Base-by-base conservation (phyloP, 345 rosid genomes). In the Salix caprea region DNA sequence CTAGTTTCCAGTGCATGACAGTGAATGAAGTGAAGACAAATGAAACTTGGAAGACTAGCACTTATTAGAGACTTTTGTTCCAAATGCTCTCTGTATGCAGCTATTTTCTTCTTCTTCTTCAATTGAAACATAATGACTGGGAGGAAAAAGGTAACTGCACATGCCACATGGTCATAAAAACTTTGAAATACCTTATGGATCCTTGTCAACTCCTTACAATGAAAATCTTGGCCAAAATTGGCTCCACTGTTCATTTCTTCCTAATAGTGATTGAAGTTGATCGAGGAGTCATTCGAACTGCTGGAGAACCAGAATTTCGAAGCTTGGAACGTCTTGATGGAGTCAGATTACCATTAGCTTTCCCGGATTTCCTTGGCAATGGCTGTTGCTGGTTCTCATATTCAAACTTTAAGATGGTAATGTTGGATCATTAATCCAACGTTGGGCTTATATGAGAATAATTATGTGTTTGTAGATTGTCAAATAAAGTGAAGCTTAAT, bases 351-450 rank as follows among this genome's bases (percentile, higher is more conserved):
- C 80, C 87, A 64, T 73, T 85, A 19, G 73, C 61, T 79, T 80
- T 86, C 14, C 8, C 56, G 3, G 89, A 81, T 70, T 68, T 89
- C 74, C 92, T 87, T 2, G 52, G 65, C 13, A 28, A 23, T 24
- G 82, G 75, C 30, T 81, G 50, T 14, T 73, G 74, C 71, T 28
- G n/a, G 66, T 60, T 76, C 61, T 96, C 94, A 1, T 88, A 91
- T 80, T 96, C 99, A 8, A 90, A 96, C 79, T 90, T 89, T 0
- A 96, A 90, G 73, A 93, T 85, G 13, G 90, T 85, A 50, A 92
- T 90, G 32, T 30, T 30, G 3, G 32, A 30, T 30, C 32, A 30
- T 30, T 30, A 30, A 30, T 30, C 4, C 4, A 30, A 30, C 0
- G 4, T 30, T 30, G 4, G 32, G 4, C 0, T 30, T 30, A 30